Percentiles rank a stretch among this genome's conserved stretches.
Evolutionary conservation across 192 early-diverging fungal species (phyloP).

Genomic region (Coemansia sp.): DNA sequence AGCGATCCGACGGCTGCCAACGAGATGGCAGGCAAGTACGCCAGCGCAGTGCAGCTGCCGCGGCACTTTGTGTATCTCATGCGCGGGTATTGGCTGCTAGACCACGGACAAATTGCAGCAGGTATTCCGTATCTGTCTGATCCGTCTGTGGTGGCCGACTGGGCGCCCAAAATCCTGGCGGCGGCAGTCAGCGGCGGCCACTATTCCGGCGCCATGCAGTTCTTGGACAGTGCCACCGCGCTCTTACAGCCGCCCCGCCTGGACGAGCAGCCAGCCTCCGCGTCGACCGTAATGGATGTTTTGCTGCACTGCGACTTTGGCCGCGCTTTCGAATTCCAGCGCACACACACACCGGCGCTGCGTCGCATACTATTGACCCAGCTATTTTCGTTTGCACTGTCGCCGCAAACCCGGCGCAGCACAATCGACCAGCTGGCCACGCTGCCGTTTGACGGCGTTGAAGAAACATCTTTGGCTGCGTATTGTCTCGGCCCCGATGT

Average conservation of each 20-base stretch:
- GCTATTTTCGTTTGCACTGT: slow-evolving; percentile 41
- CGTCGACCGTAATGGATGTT: slow-evolving; percentile 36
- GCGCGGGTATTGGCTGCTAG: slow-evolving; percentile 53
- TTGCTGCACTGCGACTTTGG: slow-evolving; percentile 36
- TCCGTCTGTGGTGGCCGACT: slow-evolving; percentile 46
- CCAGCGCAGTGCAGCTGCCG: slow-evolving; percentile 26
- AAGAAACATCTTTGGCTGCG: slow-evolving; percentile 30
- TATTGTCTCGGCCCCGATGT: slow-evolving; percentile 21
- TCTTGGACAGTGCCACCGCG: slow-evolving; percentile 44
- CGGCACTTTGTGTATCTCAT: slow-evolving; percentile 45
- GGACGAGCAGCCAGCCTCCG: slow-evolving; percentile 15
- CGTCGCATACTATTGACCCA: slow-evolving; percentile 39
- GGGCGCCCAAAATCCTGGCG: slow-evolving; percentile 40
- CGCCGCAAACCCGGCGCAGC: slow-evolving; percentile 12
- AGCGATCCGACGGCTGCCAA: slow-evolving; percentile 10
- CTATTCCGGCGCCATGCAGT: slow-evolving; percentile 20
- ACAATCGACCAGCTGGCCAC: slow-evolving; percentile 25
- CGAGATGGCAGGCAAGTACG: slow-evolving; percentile 20
- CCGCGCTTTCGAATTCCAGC: slow-evolving; percentile 49
- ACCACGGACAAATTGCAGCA: slow-evolving; percentile 33
- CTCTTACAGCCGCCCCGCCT: slow-evolving; percentile 21
- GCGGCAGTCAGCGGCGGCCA: slow-evolving; percentile 19
- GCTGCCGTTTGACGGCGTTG: slow-evolving; percentile 32
- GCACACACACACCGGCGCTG: slow-evolving; percentile 18
- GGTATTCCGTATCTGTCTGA: slow-evolving; percentile 41